phyloP scores from a whole-genome alignment of 1,139 yeast genomes.

The Williopsis jadinii region DNA sequence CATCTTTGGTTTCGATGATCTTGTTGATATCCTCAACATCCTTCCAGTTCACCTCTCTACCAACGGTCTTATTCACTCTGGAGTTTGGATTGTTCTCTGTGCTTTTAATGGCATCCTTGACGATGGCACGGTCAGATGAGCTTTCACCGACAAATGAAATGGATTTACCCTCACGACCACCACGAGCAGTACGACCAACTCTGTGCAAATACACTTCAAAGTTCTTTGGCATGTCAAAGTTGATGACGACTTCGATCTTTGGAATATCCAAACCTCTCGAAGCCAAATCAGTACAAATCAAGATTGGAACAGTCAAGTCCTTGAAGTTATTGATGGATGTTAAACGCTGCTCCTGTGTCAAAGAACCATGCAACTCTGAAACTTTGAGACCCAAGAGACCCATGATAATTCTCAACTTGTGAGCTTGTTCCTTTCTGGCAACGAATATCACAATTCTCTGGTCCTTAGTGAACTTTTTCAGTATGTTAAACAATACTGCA shows the following conservation, averaged over 20 bases:
- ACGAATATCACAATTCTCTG: conserved; percentile 85
- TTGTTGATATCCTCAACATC: conserved; percentile 65
- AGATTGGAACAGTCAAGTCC: conserved; percentile 72
- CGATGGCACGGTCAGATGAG: conserved; percentile 76
- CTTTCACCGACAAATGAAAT: conserved; percentile 92
- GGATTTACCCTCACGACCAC: conserved; percentile 92
- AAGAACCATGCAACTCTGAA: conserved; percentile 89
- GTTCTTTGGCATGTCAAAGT: conserved; percentile 92
- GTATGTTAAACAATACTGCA: conserved; percentile 66
- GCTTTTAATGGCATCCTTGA: conserved; percentile 75
- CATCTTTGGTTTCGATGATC: conserved; percentile 51
- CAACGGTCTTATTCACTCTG: conserved; percentile 53
- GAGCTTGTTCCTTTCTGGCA: conserved; percentile 86
- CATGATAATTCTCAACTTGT: conserved; percentile 71
- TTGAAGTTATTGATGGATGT: conserved; percentile 78
- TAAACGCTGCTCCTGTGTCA: conserved; percentile 93
- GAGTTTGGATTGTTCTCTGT: conserved; percentile 33
- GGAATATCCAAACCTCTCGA: conserved; percentile 99
- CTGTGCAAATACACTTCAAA: conserved; percentile 91
- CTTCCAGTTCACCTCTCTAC: conserved; percentile 82
- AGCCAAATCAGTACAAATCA: conserved; percentile 95
- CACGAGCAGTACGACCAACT: conserved; percentile 99
- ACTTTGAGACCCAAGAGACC: conserved; percentile 85
- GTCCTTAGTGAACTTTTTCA: conserved; percentile 56
- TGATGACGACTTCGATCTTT: conserved; percentile 87